Conservation (phyloP, 768 basidiomycete genomes). For the Termitomyces sp. region DNA sequence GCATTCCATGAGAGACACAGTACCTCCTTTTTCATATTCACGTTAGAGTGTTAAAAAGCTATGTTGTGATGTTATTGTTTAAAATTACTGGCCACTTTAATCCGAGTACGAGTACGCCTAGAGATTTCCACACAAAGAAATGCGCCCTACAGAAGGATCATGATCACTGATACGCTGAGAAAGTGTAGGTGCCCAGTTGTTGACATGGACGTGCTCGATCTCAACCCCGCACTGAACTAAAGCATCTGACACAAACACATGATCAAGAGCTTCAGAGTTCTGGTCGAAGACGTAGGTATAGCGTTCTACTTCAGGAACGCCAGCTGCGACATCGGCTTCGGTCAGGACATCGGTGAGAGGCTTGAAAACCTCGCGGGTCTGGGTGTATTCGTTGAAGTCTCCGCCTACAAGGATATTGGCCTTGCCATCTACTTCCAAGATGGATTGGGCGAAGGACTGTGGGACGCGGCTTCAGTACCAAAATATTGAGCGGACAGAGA, state of each 20-base stretch:
- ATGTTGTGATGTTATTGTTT: too few species aligned
- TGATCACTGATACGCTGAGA: slow-evolving; percentile 49
- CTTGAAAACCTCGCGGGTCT: slow-evolving; percentile 46
- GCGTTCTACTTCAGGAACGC: slow-evolving; percentile 42
- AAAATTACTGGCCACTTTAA: neutral
- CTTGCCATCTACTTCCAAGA: slow-evolving; percentile 34
- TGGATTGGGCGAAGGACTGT: slow-evolving; percentile 43
- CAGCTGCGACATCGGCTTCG: slow-evolving; percentile 49
- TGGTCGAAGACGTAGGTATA: slow-evolving; percentile 63
- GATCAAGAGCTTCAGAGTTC: slow-evolving; percentile 55
- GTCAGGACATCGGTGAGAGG: slow-evolving; percentile 35
- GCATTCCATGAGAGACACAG: too few species aligned
- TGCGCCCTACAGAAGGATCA: slow-evolving; percentile 51
- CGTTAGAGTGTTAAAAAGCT: too few species aligned
- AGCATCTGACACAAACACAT: slow-evolving; percentile 46
- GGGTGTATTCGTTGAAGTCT: slow-evolving; percentile 58
- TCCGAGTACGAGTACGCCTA: neutral
- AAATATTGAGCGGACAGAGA: neutral
- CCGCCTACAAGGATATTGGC: slow-evolving; percentile 53
- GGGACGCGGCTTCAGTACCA: neutral
- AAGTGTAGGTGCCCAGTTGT: slow-evolving; percentile 46
- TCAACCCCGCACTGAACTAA: slow-evolving; percentile 35
- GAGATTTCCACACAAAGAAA: slow-evolving; percentile 37
- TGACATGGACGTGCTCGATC: slow-evolving; percentile 58
- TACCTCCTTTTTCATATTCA: too few species aligned